These are phyloP conservation scores for Tetracentron sinense DNA, from an alignment of 164 flowering plant species.

Conservation along the genomic window DNA sequence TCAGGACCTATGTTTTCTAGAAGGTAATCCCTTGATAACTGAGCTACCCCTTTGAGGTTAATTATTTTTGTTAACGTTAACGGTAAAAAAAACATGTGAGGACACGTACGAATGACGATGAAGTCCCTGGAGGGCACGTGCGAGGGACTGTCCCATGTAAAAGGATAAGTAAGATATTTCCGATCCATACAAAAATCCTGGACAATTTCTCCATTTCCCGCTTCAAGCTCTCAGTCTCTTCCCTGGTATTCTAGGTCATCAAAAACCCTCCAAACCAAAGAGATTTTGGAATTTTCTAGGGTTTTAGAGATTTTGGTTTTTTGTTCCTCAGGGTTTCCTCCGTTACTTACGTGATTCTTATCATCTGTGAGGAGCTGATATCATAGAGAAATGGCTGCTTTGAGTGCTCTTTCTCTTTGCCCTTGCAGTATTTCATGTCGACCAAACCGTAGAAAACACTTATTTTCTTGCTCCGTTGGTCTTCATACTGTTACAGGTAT, in stretches of 20 bases:
- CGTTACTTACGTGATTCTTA: not conserved
- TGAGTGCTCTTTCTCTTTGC: conserved; percentile 45
- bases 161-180: conserved; percentile 16
- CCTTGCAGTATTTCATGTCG: conserved; percentile 38
- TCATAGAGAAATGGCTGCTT: conserved; percentile 45
- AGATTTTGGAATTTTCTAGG: not conserved
- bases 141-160: not conserved
- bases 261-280: not conserved
- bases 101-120: not conserved
- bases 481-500: conserved; percentile 33
- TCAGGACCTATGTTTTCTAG: too few relatives aligned
- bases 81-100: too few relatives aligned
- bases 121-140: not conserved
- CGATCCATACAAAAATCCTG: conserved; percentile 5
- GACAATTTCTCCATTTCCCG: not conserved
- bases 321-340: too few relatives aligned
- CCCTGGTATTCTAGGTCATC: not conserved
- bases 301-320: not conserved
- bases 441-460: conserved; percentile 22
- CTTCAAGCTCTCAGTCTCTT: conserved; percentile 1
- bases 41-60: too few relatives aligned
- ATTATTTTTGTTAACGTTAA: too few relatives aligned
- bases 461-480: conserved; percentile 38
- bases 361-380: conserved; percentile 6
- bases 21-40: too few relatives aligned